Conservation (phyloP, 139 green algal genomes). For the Chlamydomonas sp. region DNA sequence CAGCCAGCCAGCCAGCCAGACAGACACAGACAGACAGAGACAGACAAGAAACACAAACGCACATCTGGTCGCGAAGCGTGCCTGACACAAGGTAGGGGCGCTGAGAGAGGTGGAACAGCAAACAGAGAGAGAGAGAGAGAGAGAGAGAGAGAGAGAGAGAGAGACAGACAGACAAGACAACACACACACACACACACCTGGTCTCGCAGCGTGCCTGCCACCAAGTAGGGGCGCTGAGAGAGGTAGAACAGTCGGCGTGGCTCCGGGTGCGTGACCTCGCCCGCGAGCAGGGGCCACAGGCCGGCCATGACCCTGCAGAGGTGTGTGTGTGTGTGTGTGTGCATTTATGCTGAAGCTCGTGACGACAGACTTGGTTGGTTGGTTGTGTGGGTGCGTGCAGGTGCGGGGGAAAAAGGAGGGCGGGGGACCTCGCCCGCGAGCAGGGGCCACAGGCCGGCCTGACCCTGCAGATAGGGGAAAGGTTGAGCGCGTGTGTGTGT, state of each 20-base stretch:
- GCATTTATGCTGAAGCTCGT: not conserved
- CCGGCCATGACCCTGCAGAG: constrained; percentile 75
- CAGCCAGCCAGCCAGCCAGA: too few species aligned
- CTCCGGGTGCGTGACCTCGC: constrained; percentile 38
- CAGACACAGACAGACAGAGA: too few species aligned
- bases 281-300: constrained; percentile 77
- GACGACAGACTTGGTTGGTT: not conserved
- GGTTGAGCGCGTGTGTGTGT: not conserved
- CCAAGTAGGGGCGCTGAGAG: constrained; percentile 75
- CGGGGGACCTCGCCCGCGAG: constrained; percentile 48
- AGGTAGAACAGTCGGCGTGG: constrained; percentile 78
- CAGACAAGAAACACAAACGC: too few species aligned
- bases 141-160: too few species aligned
- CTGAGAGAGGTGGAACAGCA: too few species aligned
- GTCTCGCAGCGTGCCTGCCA: constrained; percentile 69
- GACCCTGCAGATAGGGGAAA: constrained; percentile 55
- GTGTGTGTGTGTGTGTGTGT: not conserved
- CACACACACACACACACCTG: too few species aligned
- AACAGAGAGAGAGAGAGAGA: too few species aligned
- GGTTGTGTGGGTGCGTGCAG: too few species aligned
- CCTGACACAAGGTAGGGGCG: too few species aligned
- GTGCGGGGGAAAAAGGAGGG: too few species aligned
- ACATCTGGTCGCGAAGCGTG: too few species aligned
- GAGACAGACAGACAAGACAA: too few species aligned
- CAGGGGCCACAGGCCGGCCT: constrained; percentile 81